Base-by-base conservation (phyloP, 2,329 filamentous ascomycete species). In the Curvularia hawaiiensis region DNA sequence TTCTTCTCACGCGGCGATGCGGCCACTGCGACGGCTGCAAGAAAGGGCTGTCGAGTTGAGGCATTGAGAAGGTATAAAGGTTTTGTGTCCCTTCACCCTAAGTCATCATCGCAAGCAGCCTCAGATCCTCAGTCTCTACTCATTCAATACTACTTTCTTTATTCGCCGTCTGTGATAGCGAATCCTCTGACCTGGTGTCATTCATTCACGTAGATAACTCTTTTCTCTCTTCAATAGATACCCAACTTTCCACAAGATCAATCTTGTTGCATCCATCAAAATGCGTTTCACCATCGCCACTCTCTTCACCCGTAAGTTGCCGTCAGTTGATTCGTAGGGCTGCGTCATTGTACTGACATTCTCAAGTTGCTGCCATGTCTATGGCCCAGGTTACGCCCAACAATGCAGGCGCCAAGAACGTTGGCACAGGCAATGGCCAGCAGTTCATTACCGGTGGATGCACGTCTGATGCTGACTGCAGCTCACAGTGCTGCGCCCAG, bases 361-460 rank as follows among this genome's bases (percentile, higher is more conserved):
- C 10, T 26, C 22, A 30, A 65, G 65, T 68, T 39, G 58, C 61
- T 18, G 61, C 58, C 49, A 54, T 61, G 28, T 47, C 62, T 40
- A 48, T 67, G 52, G 63, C 63, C 1, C 59, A 64, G 47, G 58
- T 71, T 16, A 68, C 66, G 0, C 66, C 67, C 61, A 73, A 73
- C 61, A 58, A 61, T 28, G 70, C 68, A 0, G 68, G 69, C 46
- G 62, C 70, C 11, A 59, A 56, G 33, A 72, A 68, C 48, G 69
- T 73, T 47, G 69, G 70, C 10, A 50, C 60, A 0, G 70, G 69
- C 24, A 61, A 70, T 48, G 66, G 64, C 52, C 51, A 66, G 1
- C 69, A 73, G 24, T 73, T 73, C 59, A 72, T 73, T 52, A 73
- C 70, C 1, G 70, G 69, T 45, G 69, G 68, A 6, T 73, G 70